These are phyloP conservation scores for Rhodomyrtus psidioides DNA, from an alignment of 441 rosid species.

Conservation along the genomic window DNA sequence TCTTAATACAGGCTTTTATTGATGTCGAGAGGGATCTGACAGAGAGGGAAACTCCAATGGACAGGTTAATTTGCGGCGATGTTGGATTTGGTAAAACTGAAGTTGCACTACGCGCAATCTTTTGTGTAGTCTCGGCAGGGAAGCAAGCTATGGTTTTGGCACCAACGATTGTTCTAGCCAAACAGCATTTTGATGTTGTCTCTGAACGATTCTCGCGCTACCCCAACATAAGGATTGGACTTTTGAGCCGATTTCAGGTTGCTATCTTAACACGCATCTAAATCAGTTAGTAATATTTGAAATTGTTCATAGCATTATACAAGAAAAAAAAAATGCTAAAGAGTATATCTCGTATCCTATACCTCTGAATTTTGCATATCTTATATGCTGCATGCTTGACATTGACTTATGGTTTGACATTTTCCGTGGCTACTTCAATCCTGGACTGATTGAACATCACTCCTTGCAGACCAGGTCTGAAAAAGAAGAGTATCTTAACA, in stretches of 20 bases:
- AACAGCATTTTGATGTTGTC: slow-evolving; percentile 89
- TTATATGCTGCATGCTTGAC: not conserved
- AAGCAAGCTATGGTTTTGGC: slow-evolving; percentile 98
- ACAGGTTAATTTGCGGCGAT: slow-evolving; percentile 91
- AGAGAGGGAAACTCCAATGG: slow-evolving; percentile 95
- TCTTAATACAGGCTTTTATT: slow-evolving; percentile 68
- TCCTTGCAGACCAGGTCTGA: slow-evolving; percentile 72
- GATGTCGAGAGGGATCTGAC: slow-evolving; percentile 94
- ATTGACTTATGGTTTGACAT: not conserved
- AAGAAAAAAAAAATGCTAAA: not conserved
- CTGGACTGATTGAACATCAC: slow-evolving; percentile 3
- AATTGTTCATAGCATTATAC: not conserved
- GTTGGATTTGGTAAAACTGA: slow-evolving; percentile 99
- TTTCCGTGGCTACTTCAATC: not conserved
- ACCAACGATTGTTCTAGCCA: slow-evolving; percentile 91
- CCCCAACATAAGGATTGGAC: slow-evolving; percentile 64
- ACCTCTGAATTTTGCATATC: not conserved
- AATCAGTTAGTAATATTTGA: not conserved
- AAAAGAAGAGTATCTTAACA: slow-evolving; percentile 59
- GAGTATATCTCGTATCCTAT: not conserved
- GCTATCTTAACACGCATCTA: not conserved
- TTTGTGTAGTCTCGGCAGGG: slow-evolving; percentile 76
- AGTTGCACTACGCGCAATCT: slow-evolving; percentile 93
- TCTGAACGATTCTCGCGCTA: slow-evolving; percentile 67
- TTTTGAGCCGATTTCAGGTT: slow-evolving; percentile 96